These are phyloP conservation scores for Rhizopogon rudus DNA, from an alignment of 768 basidiomycete genomes.

Conservation along the genomic window DNA sequence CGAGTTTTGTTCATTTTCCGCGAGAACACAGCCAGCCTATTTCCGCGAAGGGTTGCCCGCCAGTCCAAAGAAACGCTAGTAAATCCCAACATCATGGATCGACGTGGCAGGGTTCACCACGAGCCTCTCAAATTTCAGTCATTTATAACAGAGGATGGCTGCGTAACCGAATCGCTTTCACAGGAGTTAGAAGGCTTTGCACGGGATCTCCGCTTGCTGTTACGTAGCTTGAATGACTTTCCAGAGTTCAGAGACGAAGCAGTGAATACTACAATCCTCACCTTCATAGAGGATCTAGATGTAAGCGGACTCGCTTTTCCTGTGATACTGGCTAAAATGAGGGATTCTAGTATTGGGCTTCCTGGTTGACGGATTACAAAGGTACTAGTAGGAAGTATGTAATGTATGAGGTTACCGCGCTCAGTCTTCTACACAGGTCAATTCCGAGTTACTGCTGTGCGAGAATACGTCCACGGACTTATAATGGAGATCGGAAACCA, in stretches of 20 bases:
- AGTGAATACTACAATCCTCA: slow-evolving; percentile 33
- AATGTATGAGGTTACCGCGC: neutral
- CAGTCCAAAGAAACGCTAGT: slow-evolving; percentile 25
- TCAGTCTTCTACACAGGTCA: slow-evolving; percentile 25
- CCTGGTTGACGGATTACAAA: slow-evolving; percentile 35
- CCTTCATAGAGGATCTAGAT: slow-evolving; percentile 37
- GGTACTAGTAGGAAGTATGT: slow-evolving; percentile 12
- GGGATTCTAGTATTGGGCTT: slow-evolving; percentile 36
- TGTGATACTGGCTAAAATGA: neutral
- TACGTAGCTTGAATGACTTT: slow-evolving; percentile 40
- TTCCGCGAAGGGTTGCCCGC: slow-evolving; percentile 33
- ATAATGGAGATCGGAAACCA: slow-evolving; percentile 37
- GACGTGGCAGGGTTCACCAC: slow-evolving; percentile 9
- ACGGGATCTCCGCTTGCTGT: slow-evolving; percentile 33
- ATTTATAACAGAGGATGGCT: slow-evolving; percentile 25
- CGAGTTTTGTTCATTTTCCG: slow-evolving; percentile 39
- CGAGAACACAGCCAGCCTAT: slow-evolving; percentile 41
- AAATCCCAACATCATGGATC: slow-evolving; percentile 16
- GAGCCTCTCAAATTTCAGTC: slow-evolving; percentile 23
- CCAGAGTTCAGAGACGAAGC: slow-evolving; percentile 41
- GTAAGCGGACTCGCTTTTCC: slow-evolving; percentile 11
- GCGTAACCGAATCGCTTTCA: slow-evolving; percentile 38
- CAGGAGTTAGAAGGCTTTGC: slow-evolving; percentile 35
- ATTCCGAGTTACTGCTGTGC: slow-evolving; percentile 37
- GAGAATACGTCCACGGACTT: slow-evolving; percentile 39